Evolutionary conservation across 106 monocot species (phyloP).

Genomic region (Phalaenopsis equestris): DNA sequence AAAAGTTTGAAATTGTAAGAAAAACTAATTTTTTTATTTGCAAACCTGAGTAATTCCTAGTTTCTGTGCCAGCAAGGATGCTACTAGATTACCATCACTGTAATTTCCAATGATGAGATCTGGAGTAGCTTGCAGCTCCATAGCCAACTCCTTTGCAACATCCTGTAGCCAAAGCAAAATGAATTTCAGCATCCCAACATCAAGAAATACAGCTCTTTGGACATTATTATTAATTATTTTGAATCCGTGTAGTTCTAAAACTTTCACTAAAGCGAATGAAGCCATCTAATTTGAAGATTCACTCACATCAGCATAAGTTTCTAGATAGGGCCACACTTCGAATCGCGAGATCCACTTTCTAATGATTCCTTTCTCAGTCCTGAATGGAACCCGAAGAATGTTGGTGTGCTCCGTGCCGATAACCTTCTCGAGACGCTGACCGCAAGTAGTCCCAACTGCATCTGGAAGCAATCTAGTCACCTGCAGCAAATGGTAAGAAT

Average conservation of each 20-base stretch:
- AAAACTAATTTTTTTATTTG: not conserved
- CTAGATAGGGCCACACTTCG: slow-evolving; percentile 42
- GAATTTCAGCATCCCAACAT: not conserved
- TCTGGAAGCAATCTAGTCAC: slow-evolving; percentile 39
- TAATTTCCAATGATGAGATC: slow-evolving; percentile 93
- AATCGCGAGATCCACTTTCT: slow-evolving; percentile 42
- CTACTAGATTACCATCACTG: slow-evolving; percentile 65
- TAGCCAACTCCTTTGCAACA: slow-evolving; percentile 74
- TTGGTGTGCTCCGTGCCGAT: slow-evolving; percentile 27
- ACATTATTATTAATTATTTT: too few relatives aligned
- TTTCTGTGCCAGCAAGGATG: slow-evolving; percentile 76
- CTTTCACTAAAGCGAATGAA: not conserved
- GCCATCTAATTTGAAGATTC: not conserved
- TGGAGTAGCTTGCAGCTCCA: slow-evolving; percentile 77
- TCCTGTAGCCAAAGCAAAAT: slow-evolving; percentile 30
- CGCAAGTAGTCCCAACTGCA: slow-evolving; percentile 37
- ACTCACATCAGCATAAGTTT: slow-evolving; percentile 32
- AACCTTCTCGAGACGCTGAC: slow-evolving; percentile 28
- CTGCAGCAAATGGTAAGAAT: slow-evolving; percentile 1
- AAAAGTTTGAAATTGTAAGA: too few relatives aligned
- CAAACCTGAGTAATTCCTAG: slow-evolving; percentile 74
- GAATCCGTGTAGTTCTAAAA: too few relatives aligned
- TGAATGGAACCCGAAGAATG: slow-evolving; percentile 36
- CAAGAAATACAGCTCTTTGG: too few relatives aligned
- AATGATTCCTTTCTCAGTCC: slow-evolving; percentile 16